phyloP scores from a whole-genome alignment of 1,139 yeast genomes.

The Candida albicans region DNA sequence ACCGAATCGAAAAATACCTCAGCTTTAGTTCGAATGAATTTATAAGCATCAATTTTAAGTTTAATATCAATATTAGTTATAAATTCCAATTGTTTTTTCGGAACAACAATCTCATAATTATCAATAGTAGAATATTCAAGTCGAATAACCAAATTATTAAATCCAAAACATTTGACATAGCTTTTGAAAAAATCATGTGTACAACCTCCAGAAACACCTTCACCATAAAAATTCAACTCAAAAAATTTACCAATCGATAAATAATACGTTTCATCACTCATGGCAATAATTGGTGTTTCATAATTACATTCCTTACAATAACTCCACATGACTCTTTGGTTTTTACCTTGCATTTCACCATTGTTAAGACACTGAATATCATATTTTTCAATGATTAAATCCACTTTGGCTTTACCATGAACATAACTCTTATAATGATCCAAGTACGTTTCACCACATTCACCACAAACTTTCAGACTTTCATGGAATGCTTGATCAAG shows the following conservation, averaged over 20 bases:
- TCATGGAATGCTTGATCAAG: conserved; percentile 80
- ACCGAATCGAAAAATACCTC: conserved; percentile 71
- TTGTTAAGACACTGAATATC: conserved; percentile 45
- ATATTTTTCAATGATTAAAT: conserved; percentile 64
- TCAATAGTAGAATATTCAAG: conserved; percentile 78
- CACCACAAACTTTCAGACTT: conserved; percentile 66
- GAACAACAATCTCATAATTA: conserved; percentile 74
- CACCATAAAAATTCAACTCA: conserved; percentile 83
- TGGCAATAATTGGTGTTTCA: conserved; percentile 76
- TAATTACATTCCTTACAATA: conserved; percentile 77
- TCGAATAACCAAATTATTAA: conserved; percentile 74
- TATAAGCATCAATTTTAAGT: conserved; percentile 64
- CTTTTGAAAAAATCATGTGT: conserved; percentile 76
- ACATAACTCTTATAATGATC: conserved; percentile 88
- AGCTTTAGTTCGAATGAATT: conserved; percentile 54
- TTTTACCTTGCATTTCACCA: conserved; percentile 31
- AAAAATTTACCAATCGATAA: conserved; percentile 91
- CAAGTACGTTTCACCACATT: conserved; percentile 70
- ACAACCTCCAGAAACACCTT: conserved; percentile 48
- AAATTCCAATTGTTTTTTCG: conserved; percentile 71
- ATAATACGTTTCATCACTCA: conserved; percentile 88
- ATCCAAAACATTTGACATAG: conserved; percentile 82
- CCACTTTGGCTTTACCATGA: conserved; percentile 83
- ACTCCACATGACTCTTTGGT: conserved; percentile 83
- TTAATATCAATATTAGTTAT: conserved; percentile 69